Base-by-base conservation (phyloP, 768 basidiomycete species). In the Nidula microcarpa region DNA sequence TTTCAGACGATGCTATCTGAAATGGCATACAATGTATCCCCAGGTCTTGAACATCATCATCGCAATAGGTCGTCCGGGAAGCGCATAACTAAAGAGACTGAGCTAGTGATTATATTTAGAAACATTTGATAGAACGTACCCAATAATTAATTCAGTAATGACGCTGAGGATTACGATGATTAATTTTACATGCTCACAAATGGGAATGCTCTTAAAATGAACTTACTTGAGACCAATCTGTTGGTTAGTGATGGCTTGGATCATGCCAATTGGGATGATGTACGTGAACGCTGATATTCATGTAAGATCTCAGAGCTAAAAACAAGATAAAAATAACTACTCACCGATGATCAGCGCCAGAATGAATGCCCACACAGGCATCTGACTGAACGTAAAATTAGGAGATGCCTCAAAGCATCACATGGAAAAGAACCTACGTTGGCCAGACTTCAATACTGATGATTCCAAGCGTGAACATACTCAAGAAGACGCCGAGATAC, bases 191-290 rank as follows among this genome's bases (percentile, higher is more conserved):
- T 62, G 23, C 47, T 17, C 16, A 16, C 0, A 16, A n/a, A 36
- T 10, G 11, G 8, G 37, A 33, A 17, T 16, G 9, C 16, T 46
- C 32, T 56, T 18, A 30, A 50, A 10, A 4, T 50, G 6, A 32
- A 49, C 60, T 47, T 55, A 75, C 80, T 78, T 80, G 49, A 85
- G 73, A 37, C 82, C 85, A 52, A 89, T 76, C 71, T 87, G 82
- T 59, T 89, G 86, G 58, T 89, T 90, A 6, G 88, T 89, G 54
- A 89, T 87, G 10, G 87, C 86, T 59, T 77, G 75, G 57, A 82
- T 81, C 79, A 75, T 74, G 32, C 73, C 73, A 49, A 74, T 82
- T 8, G 91, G 91, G 45, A 93, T 80, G 48, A 85, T 75, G 59
- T 90, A 91, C 51, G 83, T 61, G 54, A 77, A 85, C 9, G 77